phyloP scores from a whole-genome alignment of 1,139 yeast species.

The Saccharomyces hybrid region DNA sequence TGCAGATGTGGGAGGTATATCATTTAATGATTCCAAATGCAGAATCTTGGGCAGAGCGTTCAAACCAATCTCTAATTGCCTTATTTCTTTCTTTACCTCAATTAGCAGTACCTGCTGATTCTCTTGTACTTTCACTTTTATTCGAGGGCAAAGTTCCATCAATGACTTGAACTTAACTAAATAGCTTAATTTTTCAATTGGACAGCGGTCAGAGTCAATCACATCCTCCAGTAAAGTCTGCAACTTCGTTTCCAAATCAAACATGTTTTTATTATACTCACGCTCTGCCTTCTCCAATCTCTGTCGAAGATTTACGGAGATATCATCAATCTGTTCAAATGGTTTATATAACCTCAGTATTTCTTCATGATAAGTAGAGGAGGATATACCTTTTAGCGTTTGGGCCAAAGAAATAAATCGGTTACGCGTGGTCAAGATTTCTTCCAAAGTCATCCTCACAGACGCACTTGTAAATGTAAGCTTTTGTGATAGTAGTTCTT shows the following conservation, averaged over 20 bases:
- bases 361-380: not conserved
- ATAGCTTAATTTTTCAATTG: conserved; percentile 45
- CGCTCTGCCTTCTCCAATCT: conserved; percentile 38
- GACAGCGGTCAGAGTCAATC: conserved; percentile 36
- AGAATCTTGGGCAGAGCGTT: not conserved
- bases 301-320: conserved; percentile 9
- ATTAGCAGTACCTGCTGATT: conserved; percentile 44
- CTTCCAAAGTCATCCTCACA: not conserved
- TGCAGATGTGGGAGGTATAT: conserved; percentile 43
- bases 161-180: conserved; percentile 44
- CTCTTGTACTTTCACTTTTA: conserved; percentile 49
- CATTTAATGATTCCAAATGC: conserved; percentile 31
- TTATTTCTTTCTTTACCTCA: conserved; percentile 40
- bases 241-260: conserved; percentile 41
- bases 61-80: conserved; percentile 28
- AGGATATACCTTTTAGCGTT: not conserved
- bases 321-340: not conserved
- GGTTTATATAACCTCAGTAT: not conserved
- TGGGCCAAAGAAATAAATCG: not conserved
- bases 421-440: not conserved
- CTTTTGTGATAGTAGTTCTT: not conserved
- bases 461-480: not conserved
- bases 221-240: conserved; percentile 36
- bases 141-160: conserved; percentile 40
- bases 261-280: conserved; percentile 37